These are phyloP conservation scores for Collybiopsis confluens DNA, from an alignment of 768 basidiomycete species.

Conservation along the genomic window DNA sequence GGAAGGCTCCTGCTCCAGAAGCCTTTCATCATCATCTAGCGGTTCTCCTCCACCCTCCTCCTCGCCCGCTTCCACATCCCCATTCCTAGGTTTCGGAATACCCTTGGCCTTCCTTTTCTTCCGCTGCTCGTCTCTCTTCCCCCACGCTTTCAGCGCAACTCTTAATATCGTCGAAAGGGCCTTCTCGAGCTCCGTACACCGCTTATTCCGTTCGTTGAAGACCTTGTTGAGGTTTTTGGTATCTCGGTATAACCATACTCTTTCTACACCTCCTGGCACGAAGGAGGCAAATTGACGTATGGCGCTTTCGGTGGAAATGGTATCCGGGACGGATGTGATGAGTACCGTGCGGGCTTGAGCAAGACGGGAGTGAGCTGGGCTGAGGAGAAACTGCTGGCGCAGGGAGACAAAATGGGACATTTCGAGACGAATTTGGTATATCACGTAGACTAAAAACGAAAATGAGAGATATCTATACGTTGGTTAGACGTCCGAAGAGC, in stretches of 20 bases:
- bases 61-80: neutral
- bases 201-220: slow-evolving; percentile 40
- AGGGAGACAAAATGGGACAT: slow-evolving; percentile 53
- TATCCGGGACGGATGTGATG: slow-evolving; percentile 57
- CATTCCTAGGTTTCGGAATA: slow-evolving; percentile 14
- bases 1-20: slow-evolving; percentile 20
- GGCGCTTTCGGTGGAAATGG: slow-evolving; percentile 43
- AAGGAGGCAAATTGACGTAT: slow-evolving; percentile 53
- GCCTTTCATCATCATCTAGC: slow-evolving; percentile 8
- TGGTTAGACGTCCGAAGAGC: slow-evolving; percentile 9
- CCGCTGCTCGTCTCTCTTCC: slow-evolving; percentile 23
- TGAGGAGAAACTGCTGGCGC: slow-evolving; percentile 56
- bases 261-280: slow-evolving; percentile 65
- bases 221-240: slow-evolving; percentile 38
- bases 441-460: slow-evolving; percentile 44
- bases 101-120: slow-evolving; percentile 15
- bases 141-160: slow-evolving; percentile 35
- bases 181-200: slow-evolving; percentile 50
- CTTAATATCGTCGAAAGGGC: slow-evolving; percentile 48
- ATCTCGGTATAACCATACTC: slow-evolving; percentile 65
- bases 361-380: slow-evolving; percentile 50
- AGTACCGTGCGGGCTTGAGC: slow-evolving; percentile 69
- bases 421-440: slow-evolving; percentile 56
- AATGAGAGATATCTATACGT: neutral
- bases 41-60: slow-evolving; percentile 16